Percentiles rank a stretch among this genome's conserved stretches.
phyloP scores from a whole-genome alignment of 805 yeast genomes.

The Yarrowia osloensis region DNA sequence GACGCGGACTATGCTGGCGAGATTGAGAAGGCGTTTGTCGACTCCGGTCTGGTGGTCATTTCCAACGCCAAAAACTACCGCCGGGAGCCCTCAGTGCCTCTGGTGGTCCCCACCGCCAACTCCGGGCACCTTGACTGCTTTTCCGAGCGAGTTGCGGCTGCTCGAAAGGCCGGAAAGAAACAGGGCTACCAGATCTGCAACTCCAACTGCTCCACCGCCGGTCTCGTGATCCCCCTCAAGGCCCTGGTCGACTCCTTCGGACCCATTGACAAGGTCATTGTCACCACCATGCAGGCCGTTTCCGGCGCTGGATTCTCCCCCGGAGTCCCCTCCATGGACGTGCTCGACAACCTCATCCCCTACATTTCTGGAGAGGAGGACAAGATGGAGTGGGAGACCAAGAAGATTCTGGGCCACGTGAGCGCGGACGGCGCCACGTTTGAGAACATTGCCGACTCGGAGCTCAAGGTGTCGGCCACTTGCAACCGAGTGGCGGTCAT shows the following conservation, averaged over 20 bases:
- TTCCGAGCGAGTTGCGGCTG: slow-evolving; percentile 56
- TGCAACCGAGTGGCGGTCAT: slow-evolving; percentile 96
- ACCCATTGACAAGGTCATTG: slow-evolving; percentile 80
- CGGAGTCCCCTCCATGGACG: slow-evolving; percentile 94
- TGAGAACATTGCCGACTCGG: slow-evolving; percentile 60
- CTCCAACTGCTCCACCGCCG: slow-evolving; percentile 98
- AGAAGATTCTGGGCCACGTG: slow-evolving; percentile 78
- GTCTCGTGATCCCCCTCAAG: slow-evolving; percentile 92
- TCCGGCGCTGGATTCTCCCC: slow-evolving; percentile 99
- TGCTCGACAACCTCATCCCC: slow-evolving; percentile 92
- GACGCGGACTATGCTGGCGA: slow-evolving; percentile 93
- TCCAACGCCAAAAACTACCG: slow-evolving; percentile 97
- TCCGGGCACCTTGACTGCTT: slow-evolving; percentile 82
- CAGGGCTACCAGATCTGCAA: slow-evolving; percentile 87
- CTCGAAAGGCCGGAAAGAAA: slow-evolving; percentile 55
- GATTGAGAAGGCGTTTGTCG: slow-evolving; percentile 81
- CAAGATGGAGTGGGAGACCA: slow-evolving; percentile 97
- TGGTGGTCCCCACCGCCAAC: slow-evolving; percentile 93
- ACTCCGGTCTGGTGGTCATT: slow-evolving; percentile 77
- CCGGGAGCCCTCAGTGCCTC: slow-evolving; percentile 82
- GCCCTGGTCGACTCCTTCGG: slow-evolving; percentile 91
- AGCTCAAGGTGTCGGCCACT: slow-evolving; percentile 88
- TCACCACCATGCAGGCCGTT: slow-evolving; percentile 94
- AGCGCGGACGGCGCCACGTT: slow-evolving; percentile 53
- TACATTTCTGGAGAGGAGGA: slow-evolving; percentile 97